Conservation (phyloP, 177 flowering plant species). For the Vitis hybrid region DNA sequence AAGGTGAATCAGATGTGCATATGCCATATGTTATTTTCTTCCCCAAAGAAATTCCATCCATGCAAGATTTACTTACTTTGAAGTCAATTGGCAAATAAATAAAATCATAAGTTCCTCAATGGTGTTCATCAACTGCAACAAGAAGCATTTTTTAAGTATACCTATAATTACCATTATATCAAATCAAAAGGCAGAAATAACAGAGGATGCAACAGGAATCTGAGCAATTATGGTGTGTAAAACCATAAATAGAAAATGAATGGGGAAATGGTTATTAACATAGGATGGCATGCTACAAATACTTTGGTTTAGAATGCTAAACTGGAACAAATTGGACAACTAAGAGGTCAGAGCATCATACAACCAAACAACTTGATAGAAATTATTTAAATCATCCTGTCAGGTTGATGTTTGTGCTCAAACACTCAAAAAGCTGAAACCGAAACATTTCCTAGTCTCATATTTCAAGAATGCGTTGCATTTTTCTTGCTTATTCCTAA, state of each 20-base stretch:
- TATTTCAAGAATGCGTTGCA: too few species aligned
- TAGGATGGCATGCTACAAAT: too few species aligned
- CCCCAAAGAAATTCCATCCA: not conserved
- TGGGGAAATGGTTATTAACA: too few species aligned
- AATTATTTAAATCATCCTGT: too few species aligned
- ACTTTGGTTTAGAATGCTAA: too few species aligned
- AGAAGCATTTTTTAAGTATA: conserved; percentile 64
- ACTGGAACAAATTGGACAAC: too few species aligned
- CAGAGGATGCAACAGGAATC: not conserved
- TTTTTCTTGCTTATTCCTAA: too few species aligned
- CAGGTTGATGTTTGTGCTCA: too few species aligned
- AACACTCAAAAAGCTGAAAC: too few species aligned
- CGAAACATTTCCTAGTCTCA: too few species aligned
- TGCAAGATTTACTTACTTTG: conserved; percentile 34
- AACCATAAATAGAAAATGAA: not conserved
- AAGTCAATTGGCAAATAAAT: conserved; percentile 61
- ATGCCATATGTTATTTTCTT: not conserved
- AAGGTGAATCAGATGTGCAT: not conserved
- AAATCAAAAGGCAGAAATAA: not conserved
- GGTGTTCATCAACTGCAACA: conserved; percentile 55
- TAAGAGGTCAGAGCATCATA: too few species aligned
- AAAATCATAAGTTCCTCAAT: conserved; percentile 59
- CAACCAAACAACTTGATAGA: too few species aligned
- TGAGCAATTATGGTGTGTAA: not conserved
- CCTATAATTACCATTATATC: conserved; percentile 22